Evolutionary conservation across 768 basidiomycete species (phyloP).

Genomic region (Pleurotus salmoneostramineus): DNA sequence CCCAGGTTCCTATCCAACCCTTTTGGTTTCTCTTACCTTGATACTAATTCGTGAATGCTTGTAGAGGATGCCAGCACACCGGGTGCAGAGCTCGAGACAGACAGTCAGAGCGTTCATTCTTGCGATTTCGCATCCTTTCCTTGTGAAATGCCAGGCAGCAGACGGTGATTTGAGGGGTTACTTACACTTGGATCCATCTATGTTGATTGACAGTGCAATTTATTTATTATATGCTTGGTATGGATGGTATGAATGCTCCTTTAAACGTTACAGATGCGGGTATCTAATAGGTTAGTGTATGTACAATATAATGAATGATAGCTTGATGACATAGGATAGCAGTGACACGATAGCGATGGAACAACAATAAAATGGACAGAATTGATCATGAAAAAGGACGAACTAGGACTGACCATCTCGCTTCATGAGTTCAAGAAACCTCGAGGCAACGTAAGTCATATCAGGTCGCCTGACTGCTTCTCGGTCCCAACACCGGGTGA

Average conservation of each 20-base stretch:
- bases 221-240: too few species aligned
- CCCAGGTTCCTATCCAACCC: background rate
- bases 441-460: slow-evolving; percentile 31
- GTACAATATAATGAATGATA: too few species aligned
- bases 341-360: background rate
- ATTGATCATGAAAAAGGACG: background rate
- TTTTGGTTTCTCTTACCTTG: background rate
- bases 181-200: too few species aligned
- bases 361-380: background rate
- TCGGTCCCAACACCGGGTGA: slow-evolving; percentile 44
- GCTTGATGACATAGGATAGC: background rate
- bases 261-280: too few species aligned
- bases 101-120: slow-evolving; percentile 3
- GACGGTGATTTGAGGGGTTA: too few species aligned
- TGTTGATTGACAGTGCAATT: too few species aligned
- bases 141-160: too few species aligned
- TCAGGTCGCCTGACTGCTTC: slow-evolving; percentile 33
- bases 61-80: background rate
- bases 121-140: background rate
- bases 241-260: too few species aligned
- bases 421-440: background rate
- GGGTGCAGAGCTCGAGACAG: slow-evolving; percentile 2
- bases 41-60: background rate
- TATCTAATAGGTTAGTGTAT: too few species aligned
- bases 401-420: background rate